phyloP scores from a whole-genome alignment of 106 monocot genomes.

The Narthecium ossifragum region DNA sequence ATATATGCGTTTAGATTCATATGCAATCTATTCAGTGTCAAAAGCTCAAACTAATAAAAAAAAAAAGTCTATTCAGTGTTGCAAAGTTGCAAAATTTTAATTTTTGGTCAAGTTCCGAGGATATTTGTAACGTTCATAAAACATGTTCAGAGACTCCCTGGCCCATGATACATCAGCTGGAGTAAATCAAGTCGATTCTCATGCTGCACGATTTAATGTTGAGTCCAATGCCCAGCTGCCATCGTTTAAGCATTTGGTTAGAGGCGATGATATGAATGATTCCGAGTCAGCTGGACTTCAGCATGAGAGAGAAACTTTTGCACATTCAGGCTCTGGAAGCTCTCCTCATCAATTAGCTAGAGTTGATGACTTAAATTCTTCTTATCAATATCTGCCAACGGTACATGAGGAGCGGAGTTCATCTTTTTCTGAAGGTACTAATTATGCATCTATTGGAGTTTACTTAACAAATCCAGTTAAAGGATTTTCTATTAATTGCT shows the following conservation, averaged over 20 bases:
- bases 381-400: slow-evolving; percentile 77
- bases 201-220: slow-evolving; percentile 24
- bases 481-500: background rate
- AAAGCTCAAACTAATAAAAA: too few species aligned
- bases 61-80: too few species aligned
- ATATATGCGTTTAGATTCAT: too few species aligned
- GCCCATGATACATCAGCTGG: slow-evolving; percentile 32
- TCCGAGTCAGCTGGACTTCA: slow-evolving; percentile 27
- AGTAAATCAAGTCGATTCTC: slow-evolving; percentile 38
- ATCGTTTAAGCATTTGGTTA: slow-evolving; percentile 42
- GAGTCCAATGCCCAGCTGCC: slow-evolving; percentile 41
- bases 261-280: slow-evolving; percentile 31
- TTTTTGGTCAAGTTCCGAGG: too few species aligned
- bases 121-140: too few species aligned
- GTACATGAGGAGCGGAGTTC: slow-evolving; percentile 92
- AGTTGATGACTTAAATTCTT: slow-evolving; percentile 49
- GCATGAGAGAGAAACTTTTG: slow-evolving; percentile 32
- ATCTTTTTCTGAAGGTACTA: slow-evolving; percentile 95
- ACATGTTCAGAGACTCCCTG: slow-evolving; percentile 36
- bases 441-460: background rate
- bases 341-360: slow-evolving; percentile 43
- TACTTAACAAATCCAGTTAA: background rate
- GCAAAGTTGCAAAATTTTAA: too few species aligned
- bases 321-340: slow-evolving; percentile 37
- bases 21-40: too few species aligned